Evolutionary conservation across 768 basidiomycete species (phyloP).

Genomic region (Xerocomellus dryophilus): DNA sequence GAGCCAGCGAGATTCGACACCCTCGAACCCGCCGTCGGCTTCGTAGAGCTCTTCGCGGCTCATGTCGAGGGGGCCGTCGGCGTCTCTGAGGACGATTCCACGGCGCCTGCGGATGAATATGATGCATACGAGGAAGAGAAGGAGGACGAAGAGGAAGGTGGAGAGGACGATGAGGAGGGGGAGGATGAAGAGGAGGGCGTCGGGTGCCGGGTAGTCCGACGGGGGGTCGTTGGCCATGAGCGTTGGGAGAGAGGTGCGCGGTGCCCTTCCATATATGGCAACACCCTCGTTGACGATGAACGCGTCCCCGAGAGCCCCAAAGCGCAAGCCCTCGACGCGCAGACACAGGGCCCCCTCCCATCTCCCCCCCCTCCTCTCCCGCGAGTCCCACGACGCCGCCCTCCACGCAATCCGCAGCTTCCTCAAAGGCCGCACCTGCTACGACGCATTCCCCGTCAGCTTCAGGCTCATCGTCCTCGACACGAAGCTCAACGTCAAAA

Average conservation of each 20-base stretch:
- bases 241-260: no score
- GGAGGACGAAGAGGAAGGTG: constrained; percentile 87
- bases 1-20: constrained; percentile 90
- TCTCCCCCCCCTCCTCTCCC: constrained; percentile 47
- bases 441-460: constrained; percentile 96
- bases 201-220: no score
- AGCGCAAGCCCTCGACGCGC: constrained; percentile 54
- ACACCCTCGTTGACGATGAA: constrained; percentile 34
- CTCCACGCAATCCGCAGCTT: constrained; percentile 71
- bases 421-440: constrained; percentile 81
- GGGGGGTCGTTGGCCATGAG: no score
- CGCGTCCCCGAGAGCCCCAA: constrained; percentile 48
- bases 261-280: constrained; percentile 15
- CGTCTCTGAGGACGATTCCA: constrained; percentile 77
- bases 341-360: constrained; percentile 57
- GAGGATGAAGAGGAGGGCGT: constrained; percentile 82
- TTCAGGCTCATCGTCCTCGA: constrained; percentile 97
- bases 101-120: constrained; percentile 77
- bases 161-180: constrained; percentile 93
- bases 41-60: constrained; percentile 86
- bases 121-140: constrained; percentile 88
- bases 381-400: constrained; percentile 68
- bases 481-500: constrained; percentile 93
- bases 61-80: constrained; percentile 91
- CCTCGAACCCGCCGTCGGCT: constrained; percentile 91